phyloP scores from a whole-genome alignment of 768 basidiomycete species.

The Xerocomellus dryophilus region DNA sequence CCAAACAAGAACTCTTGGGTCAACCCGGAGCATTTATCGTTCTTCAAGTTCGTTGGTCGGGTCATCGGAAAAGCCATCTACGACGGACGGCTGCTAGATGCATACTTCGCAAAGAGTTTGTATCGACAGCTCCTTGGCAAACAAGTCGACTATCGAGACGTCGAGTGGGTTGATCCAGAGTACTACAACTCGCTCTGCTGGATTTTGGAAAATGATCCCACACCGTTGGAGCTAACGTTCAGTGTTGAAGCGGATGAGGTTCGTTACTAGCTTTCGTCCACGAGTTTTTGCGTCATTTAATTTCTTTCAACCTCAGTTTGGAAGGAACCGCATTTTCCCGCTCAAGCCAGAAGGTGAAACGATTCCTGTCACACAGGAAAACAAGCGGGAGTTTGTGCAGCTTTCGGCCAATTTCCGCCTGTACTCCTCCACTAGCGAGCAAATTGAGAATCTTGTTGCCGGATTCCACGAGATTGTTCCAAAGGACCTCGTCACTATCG shows the following conservation, averaged over 20 bases:
- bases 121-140: slow-evolving; percentile 94
- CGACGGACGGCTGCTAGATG: slow-evolving; percentile 92
- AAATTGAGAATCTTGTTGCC: slow-evolving; percentile 83
- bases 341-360: slow-evolving; percentile 83
- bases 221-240: slow-evolving; percentile 83
- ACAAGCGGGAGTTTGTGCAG: slow-evolving; percentile 94
- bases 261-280: slow-evolving; percentile 4
- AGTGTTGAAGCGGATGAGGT: slow-evolving; percentile 95
- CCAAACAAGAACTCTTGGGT: slow-evolving; percentile 92
- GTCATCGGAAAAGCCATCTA: slow-evolving; percentile 98
- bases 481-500: slow-evolving; percentile 90
- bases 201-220: slow-evolving; percentile 97
- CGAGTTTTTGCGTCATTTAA: background rate
- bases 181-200: slow-evolving; percentile 98
- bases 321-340: slow-evolving; percentile 82
- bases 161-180: slow-evolving; percentile 97
- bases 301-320: slow-evolving; percentile 57
- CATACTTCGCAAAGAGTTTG: slow-evolving; percentile 95
- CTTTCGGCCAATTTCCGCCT: slow-evolving; percentile 92
- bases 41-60: slow-evolving; percentile 98
- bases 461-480: slow-evolving; percentile 99
- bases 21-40: slow-evolving; percentile 92
- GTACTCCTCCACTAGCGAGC: slow-evolving; percentile 91
- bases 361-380: slow-evolving; percentile 91
- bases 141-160: slow-evolving; percentile 91